Percentiles rank a stretch among this genome's conserved stretches.
These are phyloP conservation scores for Vigna radiata DNA, from an alignment of 306 rosid genomes.

Conservation along the genomic window DNA sequence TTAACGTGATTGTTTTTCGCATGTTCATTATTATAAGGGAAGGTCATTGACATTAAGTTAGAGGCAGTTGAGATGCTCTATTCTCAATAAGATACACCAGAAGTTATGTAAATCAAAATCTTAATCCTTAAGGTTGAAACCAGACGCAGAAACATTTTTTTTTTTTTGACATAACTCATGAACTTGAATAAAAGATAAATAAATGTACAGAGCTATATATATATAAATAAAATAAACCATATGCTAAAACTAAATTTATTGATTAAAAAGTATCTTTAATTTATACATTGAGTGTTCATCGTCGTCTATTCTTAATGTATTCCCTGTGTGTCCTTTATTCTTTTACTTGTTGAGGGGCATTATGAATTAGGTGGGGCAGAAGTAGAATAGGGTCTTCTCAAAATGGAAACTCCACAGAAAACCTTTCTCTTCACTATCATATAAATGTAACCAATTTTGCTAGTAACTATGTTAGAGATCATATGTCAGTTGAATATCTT, in stretches of 20 bases:
- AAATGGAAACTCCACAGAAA: background rate
- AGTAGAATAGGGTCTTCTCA: slow-evolving; percentile 13
- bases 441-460: background rate
- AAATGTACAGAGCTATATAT: background rate
- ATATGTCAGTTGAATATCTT: too few relatives aligned
- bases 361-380: background rate
- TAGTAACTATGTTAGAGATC: too few relatives aligned
- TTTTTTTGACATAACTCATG: background rate
- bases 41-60: slow-evolving; percentile 3
- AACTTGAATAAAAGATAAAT: background rate
- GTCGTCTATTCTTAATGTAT: slow-evolving; percentile 8
- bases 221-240: background rate
- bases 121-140: slow-evolving; percentile 16
- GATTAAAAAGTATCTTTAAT: background rate
- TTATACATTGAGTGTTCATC: background rate
- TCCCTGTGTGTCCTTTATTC: background rate
- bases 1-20: slow-evolving; percentile 7
- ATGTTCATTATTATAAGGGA: slow-evolving; percentile 24
- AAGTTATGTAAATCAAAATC: slow-evolving; percentile 22
- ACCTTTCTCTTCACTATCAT: background rate
- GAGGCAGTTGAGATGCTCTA: slow-evolving; percentile 8
- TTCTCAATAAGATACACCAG: slow-evolving; percentile 16
- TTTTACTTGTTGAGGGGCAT: background rate
- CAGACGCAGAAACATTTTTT: background rate
- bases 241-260: background rate